A percentile compares a stretch with the other conserved stretches of the same genome.
Conservation (phyloP, 2,329 filamentous ascomycete genomes). For the Xylaria sp. region DNA sequence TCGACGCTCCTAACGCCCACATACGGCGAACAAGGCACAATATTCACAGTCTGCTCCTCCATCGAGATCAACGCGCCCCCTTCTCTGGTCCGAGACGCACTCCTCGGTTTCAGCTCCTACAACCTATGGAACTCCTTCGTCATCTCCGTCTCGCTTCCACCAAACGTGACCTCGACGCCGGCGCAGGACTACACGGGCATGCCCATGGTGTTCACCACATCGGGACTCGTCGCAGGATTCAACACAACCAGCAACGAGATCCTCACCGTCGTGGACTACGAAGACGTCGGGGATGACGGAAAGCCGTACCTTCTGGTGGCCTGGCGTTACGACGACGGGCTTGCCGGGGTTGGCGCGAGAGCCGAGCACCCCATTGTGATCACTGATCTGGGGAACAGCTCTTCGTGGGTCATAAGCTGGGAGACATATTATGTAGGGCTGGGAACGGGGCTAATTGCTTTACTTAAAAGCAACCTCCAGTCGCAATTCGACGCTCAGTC, state of each 20-base stretch:
- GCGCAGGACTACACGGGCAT: constrained; percentile 43
- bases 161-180: constrained; percentile 42
- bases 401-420: constrained; percentile 45
- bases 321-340: constrained; percentile 45
- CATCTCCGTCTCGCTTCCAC: constrained; percentile 39
- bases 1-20: constrained; percentile 34
- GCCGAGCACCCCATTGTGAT: constrained; percentile 46
- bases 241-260: constrained; percentile 47
- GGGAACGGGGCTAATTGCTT: constrained; percentile 34
- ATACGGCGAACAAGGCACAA: constrained; percentile 40
- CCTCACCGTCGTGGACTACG: constrained; percentile 39
- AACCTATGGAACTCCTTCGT: constrained; percentile 47
- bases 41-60: constrained; percentile 46
- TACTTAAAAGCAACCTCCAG: constrained; percentile 37
- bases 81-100: constrained; percentile 37
- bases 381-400: constrained; percentile 39
- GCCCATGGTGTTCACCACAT: constrained; percentile 44
- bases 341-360: constrained; percentile 34
- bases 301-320: constrained; percentile 41
- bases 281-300: background rate
- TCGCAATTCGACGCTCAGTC: constrained; percentile 39
- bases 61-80: constrained; percentile 39
- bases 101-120: constrained; percentile 46
- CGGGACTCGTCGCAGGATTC: constrained; percentile 39
- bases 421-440: constrained; percentile 46